phyloP scores from a whole-genome alignment of 345 rosid species.

The Geranium brycei region DNA sequence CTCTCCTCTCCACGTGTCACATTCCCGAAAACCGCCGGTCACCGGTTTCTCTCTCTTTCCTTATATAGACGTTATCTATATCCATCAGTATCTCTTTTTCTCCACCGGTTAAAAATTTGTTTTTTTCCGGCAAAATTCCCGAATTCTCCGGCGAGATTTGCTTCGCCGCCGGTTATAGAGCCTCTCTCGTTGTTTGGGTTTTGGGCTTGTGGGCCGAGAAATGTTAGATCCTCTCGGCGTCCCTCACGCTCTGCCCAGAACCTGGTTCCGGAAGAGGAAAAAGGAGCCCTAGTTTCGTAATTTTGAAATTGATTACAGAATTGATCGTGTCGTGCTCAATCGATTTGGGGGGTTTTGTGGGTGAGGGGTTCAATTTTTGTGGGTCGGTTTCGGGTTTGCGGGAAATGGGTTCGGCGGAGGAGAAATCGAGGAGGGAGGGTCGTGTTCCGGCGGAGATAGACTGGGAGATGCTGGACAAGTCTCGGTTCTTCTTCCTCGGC shows the following conservation, averaged over 20 bases:
- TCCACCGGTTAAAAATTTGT: not conserved
- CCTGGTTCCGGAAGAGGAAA: slow-evolving; percentile 21
- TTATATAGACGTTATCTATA: not conserved
- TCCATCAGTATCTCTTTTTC: not conserved
- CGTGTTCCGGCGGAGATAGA: slow-evolving; percentile 57
- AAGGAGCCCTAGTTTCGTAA: not conserved
- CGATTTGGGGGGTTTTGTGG: too few species aligned
- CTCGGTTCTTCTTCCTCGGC: slow-evolving; percentile 77
- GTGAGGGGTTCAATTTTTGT: not conserved
- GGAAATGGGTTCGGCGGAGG: slow-evolving; percentile 56
- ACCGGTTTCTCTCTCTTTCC: not conserved
- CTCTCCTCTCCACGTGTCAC: too few species aligned
- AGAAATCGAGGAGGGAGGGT: slow-evolving; percentile 35
- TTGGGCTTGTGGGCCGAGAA: slow-evolving; percentile 6
- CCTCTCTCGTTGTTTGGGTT: slow-evolving; percentile 7
- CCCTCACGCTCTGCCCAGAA: slow-evolving; percentile 15
- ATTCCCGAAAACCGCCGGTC: slow-evolving; percentile 9
- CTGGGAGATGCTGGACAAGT: slow-evolving; percentile 88
- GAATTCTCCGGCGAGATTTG: slow-evolving; percentile 8
- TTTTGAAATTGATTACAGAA: not conserved
- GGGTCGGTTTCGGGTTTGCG: slow-evolving; percentile 4
- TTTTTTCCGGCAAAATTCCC: slow-evolving; percentile 9
- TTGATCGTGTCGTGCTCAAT: too few species aligned
- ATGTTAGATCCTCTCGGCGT: slow-evolving; percentile 12
- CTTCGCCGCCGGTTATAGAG: slow-evolving; percentile 12